Base-by-base conservation (phyloP, 1,284 basidiomycete genomes). In the Hypsizygus ulmarius region DNA sequence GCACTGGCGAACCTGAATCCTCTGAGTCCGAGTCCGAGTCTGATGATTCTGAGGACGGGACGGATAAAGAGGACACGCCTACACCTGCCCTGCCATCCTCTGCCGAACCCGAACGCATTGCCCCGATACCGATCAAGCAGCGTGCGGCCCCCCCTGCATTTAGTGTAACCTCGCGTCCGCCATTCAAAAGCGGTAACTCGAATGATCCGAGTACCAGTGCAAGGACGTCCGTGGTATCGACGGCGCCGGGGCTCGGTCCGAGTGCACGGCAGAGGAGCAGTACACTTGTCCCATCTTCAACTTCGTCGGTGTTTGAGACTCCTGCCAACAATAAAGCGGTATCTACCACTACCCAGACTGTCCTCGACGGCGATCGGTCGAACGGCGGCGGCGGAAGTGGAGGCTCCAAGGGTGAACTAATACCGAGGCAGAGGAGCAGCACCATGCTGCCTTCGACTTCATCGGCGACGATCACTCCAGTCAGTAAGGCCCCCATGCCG, bases 151-250 rank as follows among this genome's bases (percentile, higher is more conserved):
- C 77, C 1, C 77, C 83, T 1, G 70, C 81, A 8, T 89, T 87
- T 57, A 79, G 78, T 47, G 84, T 87, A 27, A 84, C 81, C 2
- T 86, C 84, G 9, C 70, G 85, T 9, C 84, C 85, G 11, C 66
- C 64, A 12, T 15, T 53, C 28, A 54, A 41, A 14, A 47, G 8
- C 16, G 30, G 9, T 14, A 19, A 21, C 10, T 39, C 32, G 12
- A 39, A 18, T 9, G 19, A 36, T 10, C 0, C 14, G 1, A 10
- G 8, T n/a, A 18, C 12, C 27, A 28, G 39, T 25, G 39, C 16
- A 18, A 36, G 25, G 16, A 44, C 21, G 15, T 29, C 19, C 29
- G 25, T 25, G 28, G 12, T 37, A 38, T 32, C 25, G 36, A 2
- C 35, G n/a, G 29, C 9, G 37, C 16, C 2, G 29, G 37, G 21